Percentiles rank a stretch among this genome's conserved stretches.
phyloP scores from a whole-genome alignment of 768 basidiomycete genomes.

The Clitopilus hobsonii region DNA sequence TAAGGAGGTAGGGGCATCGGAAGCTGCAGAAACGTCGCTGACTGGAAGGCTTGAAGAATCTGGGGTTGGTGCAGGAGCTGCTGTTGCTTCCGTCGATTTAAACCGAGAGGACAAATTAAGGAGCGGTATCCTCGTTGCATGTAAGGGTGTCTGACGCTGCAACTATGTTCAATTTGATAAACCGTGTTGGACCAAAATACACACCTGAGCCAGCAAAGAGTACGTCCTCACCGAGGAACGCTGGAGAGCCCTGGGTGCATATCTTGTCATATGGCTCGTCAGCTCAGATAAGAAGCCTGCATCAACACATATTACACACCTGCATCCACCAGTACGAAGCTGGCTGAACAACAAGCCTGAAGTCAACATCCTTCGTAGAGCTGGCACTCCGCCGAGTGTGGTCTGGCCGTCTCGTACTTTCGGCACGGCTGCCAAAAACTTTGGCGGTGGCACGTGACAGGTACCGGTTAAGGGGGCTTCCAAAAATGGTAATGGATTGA shows the following conservation, averaged over 20 bases:
- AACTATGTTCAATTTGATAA: not conserved
- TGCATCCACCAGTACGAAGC: not conserved
- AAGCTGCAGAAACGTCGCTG: not conserved
- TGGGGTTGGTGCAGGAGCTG: not conserved
- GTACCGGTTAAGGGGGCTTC: not conserved
- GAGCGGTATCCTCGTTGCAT: not conserved
- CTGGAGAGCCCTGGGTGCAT: not conserved
- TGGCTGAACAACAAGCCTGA: too few species aligned
- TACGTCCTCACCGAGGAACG: not conserved
- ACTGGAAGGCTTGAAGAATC: not conserved
- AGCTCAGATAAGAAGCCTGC: too few species aligned
- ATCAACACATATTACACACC: too few species aligned
- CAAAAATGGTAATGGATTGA: not conserved
- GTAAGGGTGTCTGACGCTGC: not conserved
- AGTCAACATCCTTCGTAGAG: too few species aligned
- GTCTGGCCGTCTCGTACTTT: too few species aligned
- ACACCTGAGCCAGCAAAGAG: not conserved
- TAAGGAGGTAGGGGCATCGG: too few species aligned
- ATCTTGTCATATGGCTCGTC: too few species aligned
- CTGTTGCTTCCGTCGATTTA: constrained; percentile 12
- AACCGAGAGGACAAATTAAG: constrained; percentile 9
- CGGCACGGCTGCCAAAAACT: not conserved
- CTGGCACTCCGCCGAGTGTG: too few species aligned
- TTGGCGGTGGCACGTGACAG: not conserved
- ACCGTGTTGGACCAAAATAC: not conserved